These are phyloP conservation scores for Xylaria venustula DNA, from an alignment of 495 filamentous ascomycete species.

Conservation along the genomic window DNA sequence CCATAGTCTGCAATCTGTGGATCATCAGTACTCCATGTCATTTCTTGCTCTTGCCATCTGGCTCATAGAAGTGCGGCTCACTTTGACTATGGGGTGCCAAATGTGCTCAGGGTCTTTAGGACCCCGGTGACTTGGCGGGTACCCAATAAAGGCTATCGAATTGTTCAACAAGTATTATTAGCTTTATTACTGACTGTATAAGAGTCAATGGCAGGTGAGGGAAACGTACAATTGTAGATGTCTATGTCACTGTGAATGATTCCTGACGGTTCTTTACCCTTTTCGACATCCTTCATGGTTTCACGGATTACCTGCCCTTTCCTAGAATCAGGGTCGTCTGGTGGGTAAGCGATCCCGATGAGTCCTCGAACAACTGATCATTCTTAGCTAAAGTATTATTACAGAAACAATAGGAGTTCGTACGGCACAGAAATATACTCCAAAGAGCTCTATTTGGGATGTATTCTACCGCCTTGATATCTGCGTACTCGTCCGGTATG, in stretches of 20 bases:
- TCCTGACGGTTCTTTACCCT: neutral
- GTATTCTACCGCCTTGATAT: neutral
- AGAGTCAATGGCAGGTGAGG: neutral
- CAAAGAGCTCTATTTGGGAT: slow-evolving; percentile 5
- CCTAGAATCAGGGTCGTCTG: neutral
- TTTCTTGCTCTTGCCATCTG: neutral
- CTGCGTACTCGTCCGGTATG: too few species aligned
- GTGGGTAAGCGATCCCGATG: slow-evolving; percentile 3
- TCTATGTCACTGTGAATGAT: slow-evolving; percentile 11
- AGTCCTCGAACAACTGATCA: neutral
- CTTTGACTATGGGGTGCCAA: neutral
- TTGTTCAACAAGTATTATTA: neutral
- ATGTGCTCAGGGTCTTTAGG: neutral
- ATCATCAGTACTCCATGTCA: neutral
- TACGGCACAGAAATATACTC: slow-evolving; percentile 11
- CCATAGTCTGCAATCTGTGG: slow-evolving; percentile 12
- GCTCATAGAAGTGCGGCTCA: neutral
- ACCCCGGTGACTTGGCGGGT: neutral
- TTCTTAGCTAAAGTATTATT: neutral
- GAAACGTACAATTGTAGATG: neutral
- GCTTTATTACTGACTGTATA: too few species aligned
- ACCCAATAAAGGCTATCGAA: neutral
- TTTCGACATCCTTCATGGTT: neutral
- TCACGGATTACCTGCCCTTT: neutral
- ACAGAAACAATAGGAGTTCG: neutral